These are phyloP conservation scores for Salicornia ramosissima DNA, from an alignment of 148 eudicot species.

Conservation along the genomic window DNA sequence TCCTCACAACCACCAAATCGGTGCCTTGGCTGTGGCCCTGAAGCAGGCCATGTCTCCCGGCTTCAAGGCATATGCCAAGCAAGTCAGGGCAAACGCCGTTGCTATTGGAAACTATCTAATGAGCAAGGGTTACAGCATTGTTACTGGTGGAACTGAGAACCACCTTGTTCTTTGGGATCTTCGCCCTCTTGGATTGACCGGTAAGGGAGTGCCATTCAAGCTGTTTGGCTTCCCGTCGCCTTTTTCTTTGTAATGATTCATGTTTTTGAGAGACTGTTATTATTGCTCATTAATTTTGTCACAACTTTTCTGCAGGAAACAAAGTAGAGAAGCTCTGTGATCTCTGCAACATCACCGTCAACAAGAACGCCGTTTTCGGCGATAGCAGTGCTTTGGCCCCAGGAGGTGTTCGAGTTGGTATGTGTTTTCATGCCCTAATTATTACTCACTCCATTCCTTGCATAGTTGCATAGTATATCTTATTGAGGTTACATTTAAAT, in stretches of 20 bases:
- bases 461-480: too few species aligned
- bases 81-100: slow-evolving; percentile 94
- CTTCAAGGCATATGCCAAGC: slow-evolving; percentile 95
- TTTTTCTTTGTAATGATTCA: neutral
- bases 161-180: slow-evolving; percentile 99
- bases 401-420: slow-evolving; percentile 96
- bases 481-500: too few species aligned
- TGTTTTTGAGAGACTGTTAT: neutral
- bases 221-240: neutral
- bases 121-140: slow-evolving; percentile 85
- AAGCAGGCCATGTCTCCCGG: slow-evolving; percentile 87
- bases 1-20: slow-evolving; percentile 97
- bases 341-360: slow-evolving; percentile 90
- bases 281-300: neutral
- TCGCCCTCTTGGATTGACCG: slow-evolving; percentile 96
- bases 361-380: slow-evolving; percentile 99
- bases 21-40: slow-evolving; percentile 92
- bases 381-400: slow-evolving; percentile 98
- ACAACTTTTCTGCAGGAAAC: slow-evolving; percentile 53
- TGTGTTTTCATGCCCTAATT: slow-evolving; percentile 16
- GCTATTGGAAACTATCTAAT: slow-evolving; percentile 84
- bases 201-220: slow-evolving; percentile 31
- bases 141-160: slow-evolving; percentile 95
- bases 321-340: slow-evolving; percentile 99
- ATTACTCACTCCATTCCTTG: neutral